Evolutionary conservation across 768 basidiomycete genomes (phyloP), one percentile per base, ranked within the genome.

Genomic region (Boletales sp.): DNA sequence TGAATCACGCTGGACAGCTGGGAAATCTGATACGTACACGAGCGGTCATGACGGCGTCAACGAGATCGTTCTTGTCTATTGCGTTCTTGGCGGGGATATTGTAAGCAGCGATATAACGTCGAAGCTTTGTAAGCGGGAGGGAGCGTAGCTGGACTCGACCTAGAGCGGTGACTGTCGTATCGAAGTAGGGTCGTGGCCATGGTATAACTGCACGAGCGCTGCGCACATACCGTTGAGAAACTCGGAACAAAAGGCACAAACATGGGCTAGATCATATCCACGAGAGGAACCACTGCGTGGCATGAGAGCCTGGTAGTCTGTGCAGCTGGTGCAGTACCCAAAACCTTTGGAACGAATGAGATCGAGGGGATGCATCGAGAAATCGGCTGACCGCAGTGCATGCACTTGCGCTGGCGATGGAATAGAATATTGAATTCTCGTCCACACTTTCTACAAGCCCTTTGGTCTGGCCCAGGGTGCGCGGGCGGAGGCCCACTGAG

Each of bases 41-140:
- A 37, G 67, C 68, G 21, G 64, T 64, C 2, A 88, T 40, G 40
- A 87, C 77, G 36, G 73, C 79, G 44, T 88, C 84, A 35, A 90
- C 80, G 40, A 90, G 69, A 62, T 90, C 88, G 45, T 87, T 83
- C 67, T 90, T 90, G 65, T 91, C 89, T 14, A 89, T 73, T 2
- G 82, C 79, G 42, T 78, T 76, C 48, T 74, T 78, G 15, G 79
- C 74, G 46, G 73, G 69, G 56, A 91, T 86, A 48, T 81, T 79
- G 55, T 91, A 91, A 6, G 82, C 84, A 45, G 72, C 76, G 21
- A 83, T 75, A 59, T 90, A 90, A 43, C 78, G 82, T 72, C 80
- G 82, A 43, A 91, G 72, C 58, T 79, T 86, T 40, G 77, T 66
- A 37, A 90, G 64, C 0, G 84, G 74, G 55, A 84, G 63, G 6